Base-by-base conservation (phyloP, 371 early-diverging fungal genomes). In the Syncephalastrum sp. region DNA sequence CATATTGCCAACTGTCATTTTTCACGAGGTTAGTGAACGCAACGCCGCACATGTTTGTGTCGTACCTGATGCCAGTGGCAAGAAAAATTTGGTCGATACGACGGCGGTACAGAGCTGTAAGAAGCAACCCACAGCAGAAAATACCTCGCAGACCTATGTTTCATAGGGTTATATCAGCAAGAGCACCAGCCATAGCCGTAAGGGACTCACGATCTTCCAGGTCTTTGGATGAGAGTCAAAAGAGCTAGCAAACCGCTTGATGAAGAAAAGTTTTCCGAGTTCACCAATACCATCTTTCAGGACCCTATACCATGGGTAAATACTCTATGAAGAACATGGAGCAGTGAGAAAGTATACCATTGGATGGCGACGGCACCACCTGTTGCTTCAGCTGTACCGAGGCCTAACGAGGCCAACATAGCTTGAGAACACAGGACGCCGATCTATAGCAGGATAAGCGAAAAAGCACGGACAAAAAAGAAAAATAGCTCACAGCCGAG, bases 191-290 rank as follows among this genome's bases (percentile, higher is more conserved):
- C 67, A 58, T 43, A 6, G 17, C 8, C 38, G 8, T 6, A 8
- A 10, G 6, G 60, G 63, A 23, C 82, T 77, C 63, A 85, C 77
- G 48, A 86, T 66, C 61, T 87, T 89, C 88, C 88, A 87, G 13
- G 85, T 85, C 58, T 87, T 89, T 15, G 88, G 88, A 57, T 85
- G 86, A 14, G 88, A 86, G 56, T 89, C 89, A 69, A 89, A 87
- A 0, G 80, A 80, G 50, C 81, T 75, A 1, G 88, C 83, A 65
- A 79, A 89, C 16, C 80, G 69, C 60, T 86, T 83, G 64, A 89
- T 89, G 56, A 89, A 86, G 54, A 89, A 79, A 15, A 89, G 68
- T 69, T 89, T 89, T 50, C 88, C 90, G 41, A 89, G 71, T 64
- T 89, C 87, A 57, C 81, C 86, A 57, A 84, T 74, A 15, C 86